phyloP scores from a whole-genome alignment of 495 filamentous ascomycete genomes.

The Aspergillus biplanus region DNA sequence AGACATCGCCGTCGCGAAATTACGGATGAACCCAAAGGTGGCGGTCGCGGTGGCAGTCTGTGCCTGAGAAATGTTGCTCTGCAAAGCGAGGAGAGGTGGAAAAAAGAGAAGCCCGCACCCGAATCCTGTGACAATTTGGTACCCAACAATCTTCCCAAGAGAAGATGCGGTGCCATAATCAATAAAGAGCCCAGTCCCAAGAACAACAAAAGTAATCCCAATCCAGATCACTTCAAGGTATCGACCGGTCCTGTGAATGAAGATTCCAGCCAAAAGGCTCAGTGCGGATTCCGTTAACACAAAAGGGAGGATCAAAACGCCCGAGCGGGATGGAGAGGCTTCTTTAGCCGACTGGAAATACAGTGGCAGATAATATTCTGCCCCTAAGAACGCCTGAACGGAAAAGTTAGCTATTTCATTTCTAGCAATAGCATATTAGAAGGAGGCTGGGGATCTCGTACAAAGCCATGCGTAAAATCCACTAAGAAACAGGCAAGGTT shows the following conservation, averaged over 20 bases:
- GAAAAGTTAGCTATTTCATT: neutral
- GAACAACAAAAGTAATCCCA: conserved; percentile 47
- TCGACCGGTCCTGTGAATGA: conserved; percentile 63
- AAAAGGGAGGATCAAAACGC: conserved; percentile 56
- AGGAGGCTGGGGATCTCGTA: conserved; percentile 31
- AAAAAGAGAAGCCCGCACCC: conserved; percentile 53
- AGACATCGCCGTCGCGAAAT: conserved; percentile 69
- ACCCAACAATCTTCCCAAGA: conserved; percentile 50
- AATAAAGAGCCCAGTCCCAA: conserved; percentile 60
- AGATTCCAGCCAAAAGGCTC: conserved; percentile 51
- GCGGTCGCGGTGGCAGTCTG: conserved; percentile 80
- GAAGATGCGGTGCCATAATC: conserved; percentile 41
- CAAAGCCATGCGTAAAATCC: conserved; percentile 57
- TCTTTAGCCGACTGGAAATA: conserved; percentile 59
- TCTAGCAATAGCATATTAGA: neutral
- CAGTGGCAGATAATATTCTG: conserved; percentile 62
- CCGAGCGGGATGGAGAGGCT: conserved; percentile 55
- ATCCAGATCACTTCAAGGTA: conserved; percentile 60
- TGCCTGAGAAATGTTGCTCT: conserved; percentile 65
- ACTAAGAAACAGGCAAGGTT: conserved; percentile 61
- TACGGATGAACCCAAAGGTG: conserved; percentile 74
- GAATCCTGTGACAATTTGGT: conserved; percentile 66
- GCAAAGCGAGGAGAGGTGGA: conserved; percentile 77
- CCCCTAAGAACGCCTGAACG: conserved; percentile 50
- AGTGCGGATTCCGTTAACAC: conserved; percentile 53